Evolutionary conservation across 2,329 filamentous ascomycete genomes (phyloP).

Genomic region (Penicillium verrucosum): DNA sequence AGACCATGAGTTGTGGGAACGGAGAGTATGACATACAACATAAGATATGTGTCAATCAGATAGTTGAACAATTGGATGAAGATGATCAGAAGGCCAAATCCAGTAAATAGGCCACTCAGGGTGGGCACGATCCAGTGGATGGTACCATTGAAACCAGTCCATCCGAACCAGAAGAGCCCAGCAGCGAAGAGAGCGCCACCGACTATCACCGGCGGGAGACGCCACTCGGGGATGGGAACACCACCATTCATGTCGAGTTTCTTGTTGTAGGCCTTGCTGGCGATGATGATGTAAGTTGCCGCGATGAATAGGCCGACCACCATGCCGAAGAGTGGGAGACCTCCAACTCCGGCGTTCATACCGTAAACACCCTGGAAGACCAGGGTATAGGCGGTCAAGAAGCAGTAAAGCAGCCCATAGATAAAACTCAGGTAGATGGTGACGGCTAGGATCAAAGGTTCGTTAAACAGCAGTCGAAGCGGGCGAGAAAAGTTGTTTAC

Average conservation of each 20-base stretch:
- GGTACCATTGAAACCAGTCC: constrained; percentile 56
- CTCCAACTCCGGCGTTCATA: constrained; percentile 66
- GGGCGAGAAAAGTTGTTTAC: constrained; percentile 52
- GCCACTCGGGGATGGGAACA: constrained; percentile 57
- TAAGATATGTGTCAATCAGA: constrained; percentile 58
- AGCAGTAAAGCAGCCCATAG: constrained; percentile 36
- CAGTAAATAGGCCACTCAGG: constrained; percentile 51
- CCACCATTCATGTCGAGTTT: constrained; percentile 57
- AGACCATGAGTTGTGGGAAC: too few relatives aligned
- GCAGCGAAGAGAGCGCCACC: constrained; percentile 53
- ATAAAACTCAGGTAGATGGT: constrained; percentile 42
- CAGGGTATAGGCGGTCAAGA: constrained; percentile 38
- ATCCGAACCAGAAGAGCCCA: constrained; percentile 76
- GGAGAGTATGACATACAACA: constrained; percentile 42
- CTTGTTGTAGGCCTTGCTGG: constrained; percentile 46
- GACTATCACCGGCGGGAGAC: constrained; percentile 52
- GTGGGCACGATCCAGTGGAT: constrained; percentile 44
- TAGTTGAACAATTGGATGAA: constrained; percentile 60
- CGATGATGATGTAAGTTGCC: constrained; percentile 54
- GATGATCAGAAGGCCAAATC: constrained; percentile 57
- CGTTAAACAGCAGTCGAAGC: constrained; percentile 44
- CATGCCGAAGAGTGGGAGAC: constrained; percentile 83
- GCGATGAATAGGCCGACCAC: constrained; percentile 68
- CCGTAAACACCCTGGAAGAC: constrained; percentile 57
- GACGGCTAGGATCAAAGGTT: constrained; percentile 43